Evolutionary conservation across 768 basidiomycete genomes (phyloP).

Genomic region (Cantharellus anzutake): DNA sequence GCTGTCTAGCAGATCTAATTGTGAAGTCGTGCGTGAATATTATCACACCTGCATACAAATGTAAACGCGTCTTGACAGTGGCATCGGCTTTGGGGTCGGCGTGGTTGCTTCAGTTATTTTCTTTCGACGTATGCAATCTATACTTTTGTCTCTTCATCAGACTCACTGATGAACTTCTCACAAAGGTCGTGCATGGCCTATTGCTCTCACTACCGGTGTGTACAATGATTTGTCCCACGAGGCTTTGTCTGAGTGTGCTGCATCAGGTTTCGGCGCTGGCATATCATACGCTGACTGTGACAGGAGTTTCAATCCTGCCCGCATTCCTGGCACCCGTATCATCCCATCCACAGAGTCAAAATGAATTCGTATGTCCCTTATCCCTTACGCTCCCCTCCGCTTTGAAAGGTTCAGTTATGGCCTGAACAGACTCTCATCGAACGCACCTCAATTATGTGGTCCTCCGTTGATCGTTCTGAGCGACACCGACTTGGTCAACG

Average conservation of each 20-base stretch:
- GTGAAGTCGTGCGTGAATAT: constrained; percentile 59
- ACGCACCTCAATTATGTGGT: not conserved
- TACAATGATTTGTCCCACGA: not conserved
- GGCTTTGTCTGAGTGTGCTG: not conserved
- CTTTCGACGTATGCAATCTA: constrained; percentile 58
- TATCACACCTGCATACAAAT: not conserved
- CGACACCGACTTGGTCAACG: not conserved
- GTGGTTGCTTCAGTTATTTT: constrained; percentile 78
- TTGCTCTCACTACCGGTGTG: constrained; percentile 44
- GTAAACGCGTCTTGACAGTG: constrained; percentile 26
- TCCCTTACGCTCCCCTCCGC: not conserved
- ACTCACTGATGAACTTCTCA: not conserved
- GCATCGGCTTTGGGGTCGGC: constrained; percentile 75
- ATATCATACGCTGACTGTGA: constrained; percentile 86
- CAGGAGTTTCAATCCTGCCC: constrained; percentile 78
- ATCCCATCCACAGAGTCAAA: constrained; percentile 18
- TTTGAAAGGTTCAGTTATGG: not conserved
- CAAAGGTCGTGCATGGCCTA: constrained; percentile 81
- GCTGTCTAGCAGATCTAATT: constrained; percentile 48
- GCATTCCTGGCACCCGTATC: constrained; percentile 68
- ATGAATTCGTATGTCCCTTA: not conserved
- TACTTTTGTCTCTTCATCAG: constrained; percentile 1
- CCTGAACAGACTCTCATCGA: not conserved
- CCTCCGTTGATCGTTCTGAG: not conserved
- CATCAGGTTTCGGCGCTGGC: constrained; percentile 62